phyloP scores from a whole-genome alignment of 345 rosid species.

The Eucalyptus caleyi region DNA sequence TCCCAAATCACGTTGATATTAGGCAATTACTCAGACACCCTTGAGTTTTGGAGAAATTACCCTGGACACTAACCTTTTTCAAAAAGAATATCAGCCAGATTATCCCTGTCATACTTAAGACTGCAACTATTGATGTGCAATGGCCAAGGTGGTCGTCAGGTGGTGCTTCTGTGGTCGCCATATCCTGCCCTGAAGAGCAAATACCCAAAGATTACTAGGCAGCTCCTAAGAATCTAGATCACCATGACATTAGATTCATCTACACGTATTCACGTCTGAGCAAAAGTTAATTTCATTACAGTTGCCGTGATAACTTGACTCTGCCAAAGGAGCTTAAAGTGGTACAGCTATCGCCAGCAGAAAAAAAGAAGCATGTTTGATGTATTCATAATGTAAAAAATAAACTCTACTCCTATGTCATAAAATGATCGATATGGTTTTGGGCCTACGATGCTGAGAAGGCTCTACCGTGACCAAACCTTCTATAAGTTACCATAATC shows the following conservation, averaged over 20 bases:
- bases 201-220: neutral
- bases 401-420: neutral
- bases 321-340: neutral
- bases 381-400: neutral
- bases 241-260: neutral
- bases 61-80: neutral
- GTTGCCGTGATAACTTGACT: neutral
- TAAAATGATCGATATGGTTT: neutral
- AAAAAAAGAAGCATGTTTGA: neutral
- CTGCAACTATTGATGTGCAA: neutral
- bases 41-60: neutral
- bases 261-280: neutral
- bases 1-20: neutral
- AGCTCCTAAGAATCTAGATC: neutral
- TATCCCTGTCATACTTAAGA: neutral
- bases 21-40: neutral
- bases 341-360: neutral
- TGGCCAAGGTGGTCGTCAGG: neutral
- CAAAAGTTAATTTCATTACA: neutral
- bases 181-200: neutral
- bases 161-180: neutral
- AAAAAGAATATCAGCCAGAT: neutral
- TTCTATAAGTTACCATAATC: neutral
- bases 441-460: neutral
- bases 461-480: neutral